Evolutionary conservation across 2,329 filamentous ascomycete species (phyloP), one percentile per base, ranked within the genome.

Genomic region (Colletotrichum gloeosporioides): DNA sequence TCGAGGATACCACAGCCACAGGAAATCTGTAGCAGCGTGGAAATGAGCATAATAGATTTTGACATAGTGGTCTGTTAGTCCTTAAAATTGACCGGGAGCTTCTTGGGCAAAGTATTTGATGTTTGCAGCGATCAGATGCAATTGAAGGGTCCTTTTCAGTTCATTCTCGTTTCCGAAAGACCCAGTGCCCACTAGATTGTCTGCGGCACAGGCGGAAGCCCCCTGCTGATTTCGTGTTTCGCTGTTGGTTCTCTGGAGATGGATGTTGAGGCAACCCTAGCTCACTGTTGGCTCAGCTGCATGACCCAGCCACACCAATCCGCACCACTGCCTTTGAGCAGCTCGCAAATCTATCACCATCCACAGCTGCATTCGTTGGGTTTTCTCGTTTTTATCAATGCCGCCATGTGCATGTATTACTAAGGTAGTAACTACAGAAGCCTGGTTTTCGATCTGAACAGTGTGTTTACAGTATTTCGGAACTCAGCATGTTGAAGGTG

Each of bases 291-390:
- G 44, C 18, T 22, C 39, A 13, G 9, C 22, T 49, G 44, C n/a
- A 22, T 22, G n/a, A 49, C 44, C 44, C 44, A 49, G 44, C n/a
- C n/a, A 49, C 44, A 49, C 0, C 18, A 44, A 44, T 44, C 18
- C 18, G 9, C 16, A 22, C 18, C n/a, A 49, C 10, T 49, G 44
- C n/a, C 44, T 49, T 22, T 49, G 3, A 7, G 39, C 5, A 49
- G 5, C 18, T 49, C 18, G 9, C 5, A 49, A 16, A 3, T 39
- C 15, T 1, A 12, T 49, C 44, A 22, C 44, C n/a, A 49, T 1
- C 22, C 44, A 13, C n/a, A 49, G 0, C n/a, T 0, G n/a, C 44
- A 0, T 0, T 9, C 9, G n/a, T 49, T 22, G 22, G 6, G 3
- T 13, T 22, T 0, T 49, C 39, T 49, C n/a, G 9, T 0, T 49